Evolutionary conservation across 805 yeast species (phyloP), one percentile per base, ranked within the genome.

Genomic region (Metschnikowia rubicola): DNA sequence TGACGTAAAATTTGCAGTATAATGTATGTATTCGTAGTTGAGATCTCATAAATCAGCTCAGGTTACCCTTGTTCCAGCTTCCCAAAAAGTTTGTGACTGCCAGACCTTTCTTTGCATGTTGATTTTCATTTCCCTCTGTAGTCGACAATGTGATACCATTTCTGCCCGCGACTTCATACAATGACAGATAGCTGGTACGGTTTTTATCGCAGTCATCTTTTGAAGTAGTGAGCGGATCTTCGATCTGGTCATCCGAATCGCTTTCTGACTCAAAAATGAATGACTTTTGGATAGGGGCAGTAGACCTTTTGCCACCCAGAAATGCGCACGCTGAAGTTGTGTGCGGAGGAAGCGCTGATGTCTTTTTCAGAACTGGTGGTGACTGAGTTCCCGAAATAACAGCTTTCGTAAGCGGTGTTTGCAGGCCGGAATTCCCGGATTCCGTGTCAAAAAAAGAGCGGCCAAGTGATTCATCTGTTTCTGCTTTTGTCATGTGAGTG

Each of bases 101-200:
- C 53, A 64, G 74, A 19, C 65, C 69, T 42, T 58, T 62, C 33
- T 51, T 54, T 12, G 52, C 32, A 31, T 46, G 43, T 17, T 28
- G 38, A 51, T 54, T 46, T 11, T 48, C 53, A 10, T 54, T 56
- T 3, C 30, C 40, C 21, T 62, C 68, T 2, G 66, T 61, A n/a
- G 66, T 52, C 1, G 70, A 62, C 39, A 61, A 59, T 19, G 58
- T 48, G 37, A 68, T 66, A 5, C 75, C 74, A 48, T 62, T 70
- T 41, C 62, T 63, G 30, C 75, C 81, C 2, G 83, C 83, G 21
- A 79, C 80, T 51, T 75, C 79, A 44, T 77, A 72, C 39, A 77
- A 59, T 1, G 79, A 70, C 19, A 77, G 72, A 51, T 69, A 75
- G 44, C 77, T 74, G 19, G 61, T 53, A 26, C 63, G 59, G 28